A percentile compares a stretch with the other conserved stretches of the same genome.
Conservation (phyloP, 2,329 filamentous ascomycete genomes). For the Acephala macrosclerotiorum region DNA sequence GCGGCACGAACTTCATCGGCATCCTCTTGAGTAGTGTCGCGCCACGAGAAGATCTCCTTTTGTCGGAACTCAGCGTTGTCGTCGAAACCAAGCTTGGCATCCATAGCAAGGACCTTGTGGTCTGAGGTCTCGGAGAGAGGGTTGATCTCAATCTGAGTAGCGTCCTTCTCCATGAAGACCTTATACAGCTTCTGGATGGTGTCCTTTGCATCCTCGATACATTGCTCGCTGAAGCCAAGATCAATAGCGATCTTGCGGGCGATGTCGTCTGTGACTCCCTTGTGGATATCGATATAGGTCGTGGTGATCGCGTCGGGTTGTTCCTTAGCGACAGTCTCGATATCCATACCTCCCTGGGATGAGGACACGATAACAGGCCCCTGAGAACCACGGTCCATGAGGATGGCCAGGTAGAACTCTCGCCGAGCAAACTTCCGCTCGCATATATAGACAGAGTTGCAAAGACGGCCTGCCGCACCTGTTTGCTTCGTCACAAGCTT, state of each 20-base stretch:
- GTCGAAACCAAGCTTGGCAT: constrained; percentile 98
- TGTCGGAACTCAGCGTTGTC: constrained; percentile 99
- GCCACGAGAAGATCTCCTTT: constrained; percentile 93
- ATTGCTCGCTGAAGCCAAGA: constrained; percentile 97
- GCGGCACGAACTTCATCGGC: constrained; percentile 97
- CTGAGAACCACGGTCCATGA: constrained; percentile 96
- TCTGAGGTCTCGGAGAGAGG: constrained; percentile 97
- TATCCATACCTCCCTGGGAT: constrained; percentile 99
- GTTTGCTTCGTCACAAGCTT: constrained; percentile 99
- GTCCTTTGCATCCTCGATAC: constrained; percentile 92
- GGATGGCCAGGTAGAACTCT: constrained; percentile 98
- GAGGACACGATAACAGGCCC: constrained; percentile 95
- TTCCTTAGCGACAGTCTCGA: constrained; percentile 98
- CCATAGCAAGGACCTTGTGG: constrained; percentile 98
- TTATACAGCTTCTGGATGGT: constrained; percentile 99
- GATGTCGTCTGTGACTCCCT: constrained; percentile 94
- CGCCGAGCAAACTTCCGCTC: constrained; percentile 99
- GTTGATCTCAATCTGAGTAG: constrained; percentile 99
- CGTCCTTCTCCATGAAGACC: constrained; percentile 98
- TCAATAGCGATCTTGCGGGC: constrained; percentile 88
- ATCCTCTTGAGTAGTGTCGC: constrained; percentile 95
- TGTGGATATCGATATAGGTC: constrained; percentile 91
- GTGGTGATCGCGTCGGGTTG: constrained; percentile 95
- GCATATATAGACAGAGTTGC: constrained; percentile 98
- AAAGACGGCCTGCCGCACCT: constrained; percentile 89